Evolutionary conservation across 177 flowering plant genomes (phyloP), one percentile per base, ranked within the genome.

Genomic region (Telopea speciosissima): DNA sequence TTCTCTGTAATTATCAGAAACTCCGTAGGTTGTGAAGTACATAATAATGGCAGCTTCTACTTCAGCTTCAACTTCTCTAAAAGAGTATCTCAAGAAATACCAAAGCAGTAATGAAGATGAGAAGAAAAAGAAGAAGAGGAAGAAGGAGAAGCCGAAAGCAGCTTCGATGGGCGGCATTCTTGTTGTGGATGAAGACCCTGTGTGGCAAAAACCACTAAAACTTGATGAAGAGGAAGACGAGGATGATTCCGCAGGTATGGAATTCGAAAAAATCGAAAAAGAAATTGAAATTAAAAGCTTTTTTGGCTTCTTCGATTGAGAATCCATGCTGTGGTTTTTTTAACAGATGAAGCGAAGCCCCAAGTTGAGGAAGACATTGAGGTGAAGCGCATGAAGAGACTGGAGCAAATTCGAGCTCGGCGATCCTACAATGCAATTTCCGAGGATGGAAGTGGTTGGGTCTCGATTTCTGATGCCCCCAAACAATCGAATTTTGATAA

Each of bases 371-470:
- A 95, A 81, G 97, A 91, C 71, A 84, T 95, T 54, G 96, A 95
- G 74, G 96, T 91, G 24, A 89, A 84, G 75, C 78, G 94, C 33
- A 85, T 95, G 96, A 89, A 82, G 81, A 86, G 94, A 78, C 73
- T 92, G 74, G 97, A 95, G 73, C 85, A 74, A 59, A 60, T 91
- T 61, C 88, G 84, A 56, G 52, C 83, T 1, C 79, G 73, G 66
- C 86, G 92, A 17, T 83, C 93, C 5, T 86, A 86, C 72, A 81
- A 86, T 77, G 79, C 82, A n/a, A 80, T 91, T 56, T 88, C 96
- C 31, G 97, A 89, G 74, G 97, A 95, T 79, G 99, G 97, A 63
- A 95, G 97, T 77, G 99, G 99, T n/a, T 95, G 99, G 97, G 85
- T 91, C 71, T 58, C 97, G 6, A 69, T 95, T 0, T 82, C 91